These are phyloP conservation scores for Acacia pycnantha DNA, from an alignment of 331 rosid species.

Conservation along the genomic window DNA sequence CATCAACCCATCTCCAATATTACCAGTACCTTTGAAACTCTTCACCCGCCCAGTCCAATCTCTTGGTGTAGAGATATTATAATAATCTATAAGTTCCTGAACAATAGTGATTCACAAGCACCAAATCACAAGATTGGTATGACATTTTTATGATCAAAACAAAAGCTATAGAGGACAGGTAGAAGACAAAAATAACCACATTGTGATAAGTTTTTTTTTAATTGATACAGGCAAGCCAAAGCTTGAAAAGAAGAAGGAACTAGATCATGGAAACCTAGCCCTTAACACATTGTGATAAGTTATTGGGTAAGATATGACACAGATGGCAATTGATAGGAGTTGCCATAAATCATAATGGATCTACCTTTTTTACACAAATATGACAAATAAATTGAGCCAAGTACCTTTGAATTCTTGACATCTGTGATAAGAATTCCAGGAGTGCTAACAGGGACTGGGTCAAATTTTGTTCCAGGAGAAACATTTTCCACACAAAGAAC, in stretches of 20 bases:
- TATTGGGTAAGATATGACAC: not conserved
- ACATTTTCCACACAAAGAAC: constrained; percentile 93
- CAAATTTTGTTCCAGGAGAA: constrained; percentile 91
- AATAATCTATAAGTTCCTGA: constrained; percentile 90
- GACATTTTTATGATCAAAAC: constrained; percentile 3
- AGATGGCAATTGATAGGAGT: not conserved
- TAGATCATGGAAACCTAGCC: no score
- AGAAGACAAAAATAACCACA: not conserved
- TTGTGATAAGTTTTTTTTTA: constrained; percentile 15
- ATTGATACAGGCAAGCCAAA: no score
- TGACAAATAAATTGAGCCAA: constrained; percentile 22
- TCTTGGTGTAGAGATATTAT: constrained; percentile 82
- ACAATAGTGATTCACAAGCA: constrained; percentile 30
- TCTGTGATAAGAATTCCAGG: constrained; percentile 93
- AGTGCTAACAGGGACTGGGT: constrained; percentile 87
- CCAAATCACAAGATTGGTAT: constrained; percentile 28
- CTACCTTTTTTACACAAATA: constrained; percentile 3
- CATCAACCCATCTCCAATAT: constrained; percentile 88
- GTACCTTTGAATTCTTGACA: constrained; percentile 79
- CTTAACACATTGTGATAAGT: not conserved
- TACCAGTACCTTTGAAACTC: constrained; percentile 78
- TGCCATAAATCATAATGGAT: constrained; percentile 15
- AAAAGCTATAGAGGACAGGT: not conserved
- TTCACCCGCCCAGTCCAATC: constrained; percentile 98
- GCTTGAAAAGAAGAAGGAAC: no score